These are phyloP conservation scores for Penicillium sp. DNA, from an alignment of 2,329 filamentous ascomycete species.

Conservation along the genomic window DNA sequence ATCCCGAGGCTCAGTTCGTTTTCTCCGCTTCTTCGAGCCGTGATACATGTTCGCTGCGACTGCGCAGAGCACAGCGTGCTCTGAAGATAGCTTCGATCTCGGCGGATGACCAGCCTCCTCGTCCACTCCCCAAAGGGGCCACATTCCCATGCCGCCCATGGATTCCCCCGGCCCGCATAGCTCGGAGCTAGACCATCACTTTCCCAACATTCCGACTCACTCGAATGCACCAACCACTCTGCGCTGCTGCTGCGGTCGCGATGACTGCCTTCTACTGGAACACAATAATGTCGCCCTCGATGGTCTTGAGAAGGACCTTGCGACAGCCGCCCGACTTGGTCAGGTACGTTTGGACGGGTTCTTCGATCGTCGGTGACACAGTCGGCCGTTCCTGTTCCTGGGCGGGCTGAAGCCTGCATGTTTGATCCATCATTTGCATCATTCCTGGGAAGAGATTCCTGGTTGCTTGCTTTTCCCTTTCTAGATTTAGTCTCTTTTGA, in stretches of 20 bases:
- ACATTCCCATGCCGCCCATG: slow-evolving; percentile 30
- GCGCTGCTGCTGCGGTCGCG: slow-evolving; percentile 79
- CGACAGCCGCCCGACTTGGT: slow-evolving; percentile 79
- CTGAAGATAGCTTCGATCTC: slow-evolving; percentile 10
- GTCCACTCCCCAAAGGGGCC: slow-evolving; percentile 27
- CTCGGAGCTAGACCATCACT: slow-evolving; percentile 13
- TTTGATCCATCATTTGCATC: slow-evolving; percentile 21
- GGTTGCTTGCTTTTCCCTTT: slow-evolving; percentile 4
- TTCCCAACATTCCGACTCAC: slow-evolving; percentile 36
- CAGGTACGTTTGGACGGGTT: slow-evolving; percentile 65
- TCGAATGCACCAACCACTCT: slow-evolving; percentile 28
- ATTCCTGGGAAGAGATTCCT: slow-evolving; percentile 15
- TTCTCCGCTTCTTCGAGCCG: slow-evolving; percentile 11
- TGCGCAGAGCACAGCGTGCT: neutral
- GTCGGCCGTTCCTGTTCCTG: slow-evolving; percentile 3
- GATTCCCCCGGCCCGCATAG: slow-evolving; percentile 30
- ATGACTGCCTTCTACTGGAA: slow-evolving; percentile 74
- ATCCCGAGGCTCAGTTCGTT: slow-evolving; percentile 8
- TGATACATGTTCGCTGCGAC: slow-evolving; percentile 10
- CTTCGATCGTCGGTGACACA: slow-evolving; percentile 4
- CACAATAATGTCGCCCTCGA: slow-evolving; percentile 77
- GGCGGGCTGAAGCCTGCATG: slow-evolving; percentile 20
- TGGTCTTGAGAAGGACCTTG: slow-evolving; percentile 81
- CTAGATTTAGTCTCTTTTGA: too few species aligned
- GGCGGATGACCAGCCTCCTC: slow-evolving; percentile 21